These are phyloP conservation scores for Acanthamoeba castellanii DNA, from an alignment of 208 protist species.

Conservation along the genomic window DNA sequence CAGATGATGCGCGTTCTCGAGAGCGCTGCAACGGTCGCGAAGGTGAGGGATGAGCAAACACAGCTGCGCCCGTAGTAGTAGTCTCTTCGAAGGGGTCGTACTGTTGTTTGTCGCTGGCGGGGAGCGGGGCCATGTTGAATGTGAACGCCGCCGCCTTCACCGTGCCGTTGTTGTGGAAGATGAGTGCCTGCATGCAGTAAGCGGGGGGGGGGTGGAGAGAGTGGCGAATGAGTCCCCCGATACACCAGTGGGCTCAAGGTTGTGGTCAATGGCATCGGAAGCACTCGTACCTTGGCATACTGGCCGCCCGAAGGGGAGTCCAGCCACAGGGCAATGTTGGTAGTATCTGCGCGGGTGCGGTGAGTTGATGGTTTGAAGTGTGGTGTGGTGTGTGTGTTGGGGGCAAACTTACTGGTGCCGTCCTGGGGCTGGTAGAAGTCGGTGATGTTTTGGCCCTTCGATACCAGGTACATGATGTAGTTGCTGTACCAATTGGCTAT, in stretches of 20 bases:
- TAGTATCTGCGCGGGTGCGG: not conserved
- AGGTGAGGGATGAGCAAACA: not conserved
- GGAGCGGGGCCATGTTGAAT: not conserved
- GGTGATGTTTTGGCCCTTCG: slow-evolving; percentile 10
- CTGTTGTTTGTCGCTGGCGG: not conserved
- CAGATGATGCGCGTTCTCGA: not conserved
- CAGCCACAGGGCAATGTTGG: not conserved
- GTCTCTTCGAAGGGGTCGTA: not conserved
- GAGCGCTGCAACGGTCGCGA: not conserved
- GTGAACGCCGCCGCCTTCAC: not conserved
- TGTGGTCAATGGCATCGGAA: no score
- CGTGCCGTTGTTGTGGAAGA: not conserved
- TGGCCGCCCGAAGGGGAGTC: not conserved
- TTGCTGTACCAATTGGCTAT: not conserved
- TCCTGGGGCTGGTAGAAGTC: slow-evolving; percentile 8
- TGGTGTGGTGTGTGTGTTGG: not conserved
- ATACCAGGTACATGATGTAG: not conserved
- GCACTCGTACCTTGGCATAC: not conserved
- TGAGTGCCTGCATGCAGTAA: not conserved
- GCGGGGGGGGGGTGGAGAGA: no score
- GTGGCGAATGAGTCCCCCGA: no score
- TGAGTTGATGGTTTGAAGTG: not conserved
- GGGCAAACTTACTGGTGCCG: not conserved
- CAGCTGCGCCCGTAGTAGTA: no score
- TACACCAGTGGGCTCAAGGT: no score